Evolutionary conservation across 352 stramenopile genomes (phyloP), one percentile per base, ranked within the genome.

Genomic region (Phytophthora pinifolia): DNA sequence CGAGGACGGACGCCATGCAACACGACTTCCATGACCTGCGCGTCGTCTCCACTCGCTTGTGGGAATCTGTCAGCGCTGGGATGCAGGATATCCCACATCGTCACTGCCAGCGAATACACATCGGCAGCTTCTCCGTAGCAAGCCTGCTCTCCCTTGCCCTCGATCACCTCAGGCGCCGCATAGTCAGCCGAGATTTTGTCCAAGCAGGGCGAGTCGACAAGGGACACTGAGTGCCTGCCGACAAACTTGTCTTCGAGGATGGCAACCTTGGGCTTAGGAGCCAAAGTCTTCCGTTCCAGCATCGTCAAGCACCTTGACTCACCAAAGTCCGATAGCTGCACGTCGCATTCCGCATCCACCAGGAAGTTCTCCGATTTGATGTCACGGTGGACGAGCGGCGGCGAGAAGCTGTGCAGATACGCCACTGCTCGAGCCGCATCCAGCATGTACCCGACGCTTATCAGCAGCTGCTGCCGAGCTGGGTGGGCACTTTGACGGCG

Each of bases 71-170:
- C 65, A 2, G 18, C 18, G 1, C 46, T 51, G 2, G 72, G 72
- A 22, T 84, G 54, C 10, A 86, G 52, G 30, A 87, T 83, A 54
- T 86, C 72, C 76, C 79, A 89, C 51, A 87, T 75, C 8, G 79
- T 85, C 20, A 87, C 55, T 6, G 52, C 76, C 31, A 88, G 66
- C 33, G 75, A 74, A 62, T 83, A 87, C 2, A 88, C 60, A 52
- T 88, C 75, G 3, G 68, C 61, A 5, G 70, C 69, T 37, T 86
- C 74, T 6, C 58, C 62, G 39, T 85, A 82, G 2, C 48, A 53
- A 4, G 53, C 43, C 14, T 62, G 13, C 5, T 62, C 55, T 12
- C 33, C 47, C 10, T 72, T 67, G 10, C 66, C 72, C 17, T 74
- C 60, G 29, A 86, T 72, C 7, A 85, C 47, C 35, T 90, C 77